A percentile compares a stretch with the other conserved stretches of the same genome.
These are phyloP conservation scores for Thielaviopsis ethacetica DNA, from an alignment of 2,329 filamentous ascomycete species.

Conservation along the genomic window DNA sequence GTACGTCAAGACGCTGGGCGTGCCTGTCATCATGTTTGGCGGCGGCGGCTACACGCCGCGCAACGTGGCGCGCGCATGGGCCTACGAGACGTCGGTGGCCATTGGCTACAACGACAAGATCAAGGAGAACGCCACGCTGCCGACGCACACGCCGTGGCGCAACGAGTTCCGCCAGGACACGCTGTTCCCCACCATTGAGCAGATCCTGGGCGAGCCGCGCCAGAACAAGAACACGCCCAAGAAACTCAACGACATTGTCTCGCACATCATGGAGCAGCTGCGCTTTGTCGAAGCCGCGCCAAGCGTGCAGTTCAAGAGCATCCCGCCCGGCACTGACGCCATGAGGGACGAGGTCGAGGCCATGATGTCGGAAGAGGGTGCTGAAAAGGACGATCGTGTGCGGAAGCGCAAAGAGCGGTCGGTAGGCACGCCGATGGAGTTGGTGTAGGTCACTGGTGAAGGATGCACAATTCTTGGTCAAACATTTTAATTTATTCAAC, in stretches of 20 bases:
- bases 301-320: slow-evolving; percentile 67
- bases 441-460: slow-evolving; percentile 10
- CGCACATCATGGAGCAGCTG: slow-evolving; percentile 69
- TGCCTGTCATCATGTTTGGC: slow-evolving; percentile 80
- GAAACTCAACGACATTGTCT: slow-evolving; percentile 58
- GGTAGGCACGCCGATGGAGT: slow-evolving; percentile 40
- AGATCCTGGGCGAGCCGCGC: slow-evolving; percentile 47
- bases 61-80: slow-evolving; percentile 93
- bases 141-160: slow-evolving; percentile 66
- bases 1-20: slow-evolving; percentile 64
- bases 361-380: slow-evolving; percentile 45
- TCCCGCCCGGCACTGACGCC: slow-evolving; percentile 59
- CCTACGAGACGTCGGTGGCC: slow-evolving; percentile 86
- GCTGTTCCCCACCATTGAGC: slow-evolving; percentile 72
- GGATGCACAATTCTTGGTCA: neutral
- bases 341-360: slow-evolving; percentile 55
- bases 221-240: slow-evolving; percentile 68
- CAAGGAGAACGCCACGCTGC: slow-evolving; percentile 44
- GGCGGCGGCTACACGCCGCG: slow-evolving; percentile 92
- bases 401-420: slow-evolving; percentile 40
- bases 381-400: slow-evolving; percentile 38
- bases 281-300: slow-evolving; percentile 72
- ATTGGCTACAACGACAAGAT: slow-evolving; percentile 59
- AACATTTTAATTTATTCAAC: neutral
- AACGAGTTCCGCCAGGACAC: slow-evolving; percentile 79